Conservation (phyloP, 768 basidiomycete species). For the Macrolepiota fuliginosa region DNA sequence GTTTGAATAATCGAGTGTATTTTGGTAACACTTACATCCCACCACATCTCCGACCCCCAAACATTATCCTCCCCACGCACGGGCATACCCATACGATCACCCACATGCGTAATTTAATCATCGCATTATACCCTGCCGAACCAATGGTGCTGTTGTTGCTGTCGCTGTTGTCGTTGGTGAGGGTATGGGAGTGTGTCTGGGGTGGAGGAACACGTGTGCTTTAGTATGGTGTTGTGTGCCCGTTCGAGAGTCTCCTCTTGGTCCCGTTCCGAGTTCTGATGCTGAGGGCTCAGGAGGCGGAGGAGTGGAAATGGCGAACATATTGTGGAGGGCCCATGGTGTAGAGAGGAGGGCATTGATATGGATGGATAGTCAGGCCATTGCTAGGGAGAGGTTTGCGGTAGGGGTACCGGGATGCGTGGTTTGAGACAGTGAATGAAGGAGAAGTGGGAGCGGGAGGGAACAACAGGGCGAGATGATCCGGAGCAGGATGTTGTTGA, state of each 20-base stretch:
- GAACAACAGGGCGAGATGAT: too few relatives aligned
- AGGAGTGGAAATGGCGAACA: slow-evolving; percentile 14
- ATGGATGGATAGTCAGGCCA: slow-evolving; percentile 17
- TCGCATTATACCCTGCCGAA: slow-evolving; percentile 39
- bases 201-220: slow-evolving; percentile 50
- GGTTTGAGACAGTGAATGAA: slow-evolving; percentile 26
- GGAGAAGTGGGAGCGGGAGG: too few relatives aligned
- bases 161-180: too few relatives aligned
- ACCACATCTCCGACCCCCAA: slow-evolving; percentile 93
- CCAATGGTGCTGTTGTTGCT: neutral
- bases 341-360: slow-evolving; percentile 4
- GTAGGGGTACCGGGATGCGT: slow-evolving; percentile 6
- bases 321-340: slow-evolving; percentile 4
- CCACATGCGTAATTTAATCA: slow-evolving; percentile 83
- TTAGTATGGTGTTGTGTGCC: slow-evolving; percentile 67
- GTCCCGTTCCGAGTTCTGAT: slow-evolving; percentile 11
- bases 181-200: too few relatives aligned
- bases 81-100: too few relatives aligned
- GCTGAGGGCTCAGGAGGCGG: slow-evolving; percentile 10
- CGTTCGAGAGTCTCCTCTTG: slow-evolving; percentile 51
- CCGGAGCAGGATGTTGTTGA: too few relatives aligned
- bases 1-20: too few relatives aligned
- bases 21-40: slow-evolving; percentile 49
- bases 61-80: slow-evolving; percentile 75
- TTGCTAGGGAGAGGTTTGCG: slow-evolving; percentile 10